phyloP scores from a whole-genome alignment of 805 yeast species.

The Kurtzmaniella cleridarum region DNA sequence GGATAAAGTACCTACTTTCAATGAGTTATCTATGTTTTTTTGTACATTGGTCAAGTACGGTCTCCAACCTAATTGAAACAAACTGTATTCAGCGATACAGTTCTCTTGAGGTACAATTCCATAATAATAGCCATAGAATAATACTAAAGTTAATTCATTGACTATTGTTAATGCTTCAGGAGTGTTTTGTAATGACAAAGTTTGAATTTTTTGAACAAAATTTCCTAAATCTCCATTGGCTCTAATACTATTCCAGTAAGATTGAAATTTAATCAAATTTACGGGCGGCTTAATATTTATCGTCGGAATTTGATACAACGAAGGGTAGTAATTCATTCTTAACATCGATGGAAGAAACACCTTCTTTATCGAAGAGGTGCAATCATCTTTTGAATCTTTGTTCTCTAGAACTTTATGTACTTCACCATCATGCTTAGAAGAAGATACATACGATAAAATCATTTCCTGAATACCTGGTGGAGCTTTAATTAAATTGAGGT shows the following conservation, averaged over 20 bases:
- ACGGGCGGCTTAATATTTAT: constrained; percentile 26
- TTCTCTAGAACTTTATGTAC: constrained; percentile 20
- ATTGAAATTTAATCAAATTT: constrained; percentile 29
- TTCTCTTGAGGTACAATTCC: constrained; percentile 40
- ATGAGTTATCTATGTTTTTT: no score
- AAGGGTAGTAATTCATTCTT: constrained; percentile 8
- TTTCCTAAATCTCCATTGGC: constrained; percentile 26
- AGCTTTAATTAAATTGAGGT: constrained; percentile 24
- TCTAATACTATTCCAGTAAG: constrained; percentile 37
- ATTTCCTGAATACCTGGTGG: constrained; percentile 42
- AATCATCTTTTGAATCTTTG: constrained; percentile 15
- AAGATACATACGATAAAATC: constrained; percentile 32
- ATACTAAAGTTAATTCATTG: constrained; percentile 33
- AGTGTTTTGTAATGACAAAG: constrained; percentile 13
- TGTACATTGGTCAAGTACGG: constrained; percentile 24
- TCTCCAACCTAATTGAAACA: constrained; percentile 37
- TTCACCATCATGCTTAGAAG: constrained; percentile 17
- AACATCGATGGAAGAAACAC: constrained; percentile 28
- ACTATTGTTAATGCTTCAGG: constrained; percentile 17
- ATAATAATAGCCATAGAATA: constrained; percentile 39
- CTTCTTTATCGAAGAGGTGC: constrained; percentile 24
- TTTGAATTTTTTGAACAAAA: constrained; percentile 25
- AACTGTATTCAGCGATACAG: constrained; percentile 35
- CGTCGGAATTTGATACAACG: background rate
- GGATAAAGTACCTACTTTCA: constrained; percentile 1